Base-by-base conservation (phyloP, 805 yeast genomes). In the Kodamaea kakaduensis region DNA sequence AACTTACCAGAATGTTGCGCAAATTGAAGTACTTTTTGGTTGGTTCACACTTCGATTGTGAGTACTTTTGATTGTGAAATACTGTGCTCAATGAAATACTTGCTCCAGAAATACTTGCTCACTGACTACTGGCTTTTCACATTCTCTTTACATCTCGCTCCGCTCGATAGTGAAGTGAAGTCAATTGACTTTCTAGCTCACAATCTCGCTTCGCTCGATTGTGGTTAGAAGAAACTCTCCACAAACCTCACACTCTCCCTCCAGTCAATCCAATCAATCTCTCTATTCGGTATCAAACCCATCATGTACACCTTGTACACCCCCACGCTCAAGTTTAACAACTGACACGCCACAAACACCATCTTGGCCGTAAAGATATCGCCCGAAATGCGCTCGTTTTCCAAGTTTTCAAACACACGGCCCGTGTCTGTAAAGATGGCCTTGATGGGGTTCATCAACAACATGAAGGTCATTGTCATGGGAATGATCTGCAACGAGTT, bases 201-300 rank as follows among this genome's bases (percentile, higher is more conserved):
- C 25, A 14, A 14, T 14, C 8, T 30, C 33, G 21, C 25, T 4
- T 20, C 12, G 20, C 17, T 17, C 17, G 3, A 27, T n/a, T n/a
- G n/a, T n/a, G n/a, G 25, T 4, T 25, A 28, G 6, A 17, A 13
- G 9, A 34, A 27, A 2, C n/a, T 21, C 22, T 34, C 37, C 22
- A 16, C 14, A 18, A 29, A 41, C 10, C 27, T 27, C 6, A 41
- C 41, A 28, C 59, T 58, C 2, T 46, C 48, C 52, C 88, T 94
- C 89, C 95, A 89, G 5, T 87, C 78, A 12, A 90, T 62, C 97
- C 97, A 93, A 54, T 90, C 98, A 45, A 95, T 81, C 30, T 72
- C 72, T 23, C 78, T 81, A 48, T 83, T 85, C 15, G 98, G 98
- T 40, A 90, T 78, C 45, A 90, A 65, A 0, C 97, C 97, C 96